Evolutionary conservation across 2,329 filamentous ascomycete genomes (phyloP), one percentile per base, ranked within the genome.

Genomic region (Apiospora kogelbergensis): DNA sequence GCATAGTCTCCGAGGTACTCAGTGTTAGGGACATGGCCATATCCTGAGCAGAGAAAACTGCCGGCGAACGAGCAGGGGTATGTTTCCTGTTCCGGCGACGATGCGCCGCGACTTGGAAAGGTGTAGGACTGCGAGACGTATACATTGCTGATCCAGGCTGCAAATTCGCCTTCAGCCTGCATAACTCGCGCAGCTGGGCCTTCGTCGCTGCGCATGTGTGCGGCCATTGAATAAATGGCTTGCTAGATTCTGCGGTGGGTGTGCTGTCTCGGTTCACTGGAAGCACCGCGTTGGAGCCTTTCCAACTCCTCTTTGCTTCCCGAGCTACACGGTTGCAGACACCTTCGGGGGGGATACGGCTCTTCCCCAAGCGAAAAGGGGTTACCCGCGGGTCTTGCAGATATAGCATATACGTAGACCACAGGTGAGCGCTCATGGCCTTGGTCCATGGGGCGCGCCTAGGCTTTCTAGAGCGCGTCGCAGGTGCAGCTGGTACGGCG

Each of bases 361-460:
- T 89, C 74, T 89, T 89, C 70, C 88, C 86, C 68, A 90, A 83
- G 66, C 88, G 85, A 71, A 92, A 88, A 0, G 90, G 90, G 1
- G 90, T 92, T 2, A 91, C 88, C 65, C 88, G 89, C 63, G 90
- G 89, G 73, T 92, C 90, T 75, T 90, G 87, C 48, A 91, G 80
- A 73, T 91, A 92, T 67, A 89, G 80, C 69, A 86, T 80, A 75
- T 91, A 92, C 1, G 87, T 90, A 6, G 86, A 84, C 90, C 90
- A 92, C 11, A 92, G 79, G 73, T 92, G 90, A 15, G 86, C 81
- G 78, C 84, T 89, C 88, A 91, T 91, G 22, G 87, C 84, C 70
- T 86, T 86, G 5, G 89, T 90, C 90, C 90, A 91, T 0, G 84
- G 85, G 0, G 86, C 86, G 75, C 85, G 88, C 69, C 86, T 81